A percentile compares a stretch with the other conserved stretches of the same genome.
phyloP scores from a whole-genome alignment of 2,329 filamentous ascomycete genomes.

The Furcasterigmium furcatum region DNA sequence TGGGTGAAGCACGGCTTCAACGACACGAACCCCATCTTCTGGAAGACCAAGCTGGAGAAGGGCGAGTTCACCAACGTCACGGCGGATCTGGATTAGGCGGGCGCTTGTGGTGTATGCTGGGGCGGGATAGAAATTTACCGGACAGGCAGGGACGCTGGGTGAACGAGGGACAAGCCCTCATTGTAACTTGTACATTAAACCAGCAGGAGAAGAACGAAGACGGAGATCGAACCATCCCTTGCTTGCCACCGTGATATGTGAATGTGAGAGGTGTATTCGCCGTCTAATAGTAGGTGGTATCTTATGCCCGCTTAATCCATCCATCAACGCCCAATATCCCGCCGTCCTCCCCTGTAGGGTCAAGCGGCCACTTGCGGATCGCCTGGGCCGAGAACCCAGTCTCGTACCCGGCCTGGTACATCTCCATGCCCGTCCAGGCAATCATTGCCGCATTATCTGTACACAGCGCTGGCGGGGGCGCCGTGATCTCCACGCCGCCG shows the following conservation, averaged over 20 bases:
- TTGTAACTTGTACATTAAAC: conserved; percentile 16
- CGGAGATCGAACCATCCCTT: background rate
- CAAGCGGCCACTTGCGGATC: conserved; percentile 71
- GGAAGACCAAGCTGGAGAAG: conserved; percentile 98
- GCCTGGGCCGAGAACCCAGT: conserved; percentile 59
- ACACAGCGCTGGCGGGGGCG: conserved; percentile 75
- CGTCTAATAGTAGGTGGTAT: background rate
- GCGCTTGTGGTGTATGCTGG: background rate
- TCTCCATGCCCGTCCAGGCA: conserved; percentile 88
- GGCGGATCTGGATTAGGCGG: conserved; percentile 60
- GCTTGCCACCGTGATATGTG: too few species aligned
- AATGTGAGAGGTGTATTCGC: too few species aligned
- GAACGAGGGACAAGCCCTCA: background rate
- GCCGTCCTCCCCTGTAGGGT: conserved; percentile 54
- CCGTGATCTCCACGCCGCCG: conserved; percentile 56
- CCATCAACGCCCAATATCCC: conserved; percentile 63
- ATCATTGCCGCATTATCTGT: conserved; percentile 99
- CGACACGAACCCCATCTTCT: conserved; percentile 99
- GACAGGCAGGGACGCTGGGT: conserved; percentile 1
- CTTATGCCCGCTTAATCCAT: conserved; percentile 29
- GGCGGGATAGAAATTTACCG: conserved; percentile 3
- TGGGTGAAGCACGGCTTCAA: conserved; percentile 99
- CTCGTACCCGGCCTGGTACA: conserved; percentile 76
- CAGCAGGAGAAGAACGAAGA: background rate
- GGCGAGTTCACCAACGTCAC: conserved; percentile 97